Conservation (phyloP, 2,329 filamentous ascomycete species). For the Fusarium metavorans region DNA sequence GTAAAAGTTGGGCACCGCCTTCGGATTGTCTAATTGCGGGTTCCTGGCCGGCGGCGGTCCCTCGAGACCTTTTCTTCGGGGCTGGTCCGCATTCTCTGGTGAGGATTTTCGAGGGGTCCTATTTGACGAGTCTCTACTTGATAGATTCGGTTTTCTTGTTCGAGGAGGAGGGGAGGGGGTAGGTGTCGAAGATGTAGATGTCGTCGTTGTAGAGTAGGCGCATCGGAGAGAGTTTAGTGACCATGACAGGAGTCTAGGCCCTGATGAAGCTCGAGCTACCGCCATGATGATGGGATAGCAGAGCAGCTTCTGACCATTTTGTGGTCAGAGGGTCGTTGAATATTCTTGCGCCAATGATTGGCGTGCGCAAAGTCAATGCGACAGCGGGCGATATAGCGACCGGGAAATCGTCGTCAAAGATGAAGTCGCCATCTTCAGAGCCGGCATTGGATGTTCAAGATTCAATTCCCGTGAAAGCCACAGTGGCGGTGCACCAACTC, state of each 20-base stretch:
- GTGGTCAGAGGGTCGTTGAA: background rate
- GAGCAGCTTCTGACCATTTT: constrained; percentile 30
- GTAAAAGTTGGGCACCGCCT: background rate
- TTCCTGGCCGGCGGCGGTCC: constrained; percentile 1
- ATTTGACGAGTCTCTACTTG: background rate
- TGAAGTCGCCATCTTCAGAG: constrained; percentile 3
- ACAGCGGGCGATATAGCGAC: background rate
- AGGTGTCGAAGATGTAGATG: constrained; percentile 4
- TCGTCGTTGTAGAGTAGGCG: constrained; percentile 26
- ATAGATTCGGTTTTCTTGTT: background rate
- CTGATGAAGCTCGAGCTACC: constrained; percentile 35
- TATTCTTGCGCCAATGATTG: background rate
- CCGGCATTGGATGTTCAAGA: background rate
- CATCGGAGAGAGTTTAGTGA: constrained; percentile 16
- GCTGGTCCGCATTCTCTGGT: background rate
- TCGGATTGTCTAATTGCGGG: background rate
- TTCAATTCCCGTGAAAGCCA: constrained; percentile 11
- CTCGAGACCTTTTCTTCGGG: constrained; percentile 15
- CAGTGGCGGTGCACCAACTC: constrained; percentile 15
- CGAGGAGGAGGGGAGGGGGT: background rate
- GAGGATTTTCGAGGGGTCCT: background rate
- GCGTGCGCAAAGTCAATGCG: background rate
- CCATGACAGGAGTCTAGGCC: constrained; percentile 22
- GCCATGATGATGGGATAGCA: constrained; percentile 38
- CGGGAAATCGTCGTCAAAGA: background rate